Evolutionary conservation across 192 early-diverging fungal species (phyloP), one percentile per base, ranked within the genome.

Genomic region (Backusella westeae): DNA sequence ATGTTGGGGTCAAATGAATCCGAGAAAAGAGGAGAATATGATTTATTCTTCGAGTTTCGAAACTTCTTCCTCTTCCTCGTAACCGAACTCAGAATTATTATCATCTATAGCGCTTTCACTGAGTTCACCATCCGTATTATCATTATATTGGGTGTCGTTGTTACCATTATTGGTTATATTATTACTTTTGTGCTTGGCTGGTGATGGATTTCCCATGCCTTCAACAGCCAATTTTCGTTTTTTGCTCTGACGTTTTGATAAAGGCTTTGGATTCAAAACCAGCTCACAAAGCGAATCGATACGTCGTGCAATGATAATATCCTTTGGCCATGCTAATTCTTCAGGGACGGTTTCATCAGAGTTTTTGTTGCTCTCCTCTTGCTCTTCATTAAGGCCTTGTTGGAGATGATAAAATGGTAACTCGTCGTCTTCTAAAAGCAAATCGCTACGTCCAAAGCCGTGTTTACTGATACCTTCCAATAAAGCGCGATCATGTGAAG

Each of bases 381-480:
- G 4, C 12, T 63, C 56, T 46, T 56, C 73, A 44, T 49, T 23
- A 42, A 83, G 75, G 39, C 77, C 69, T 14, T 80, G 78, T 12
- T 77, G 80, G 53, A 87, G 80, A 34, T 80, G 77, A 29, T 77
- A 75, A 69, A 90, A 90, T 19, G 89, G 86, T 34, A 90, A 63
- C 2, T 87, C 85, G 12, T 77, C 74, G 56, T 90, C 93, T 49
- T 87, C 85, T 2, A 92, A 82, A 68, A 94, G 87, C 21, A 93
- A 71, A 77, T 95, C 94, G 52, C 80, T 84, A 34, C 92, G 86
- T 46, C 85, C 87, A 36, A 90, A 79, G 23, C 94, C 94, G 80
- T 90, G 92, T 72, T 89, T 89, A 39, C 89, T 88, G 67, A 95
- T 85, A 15, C 89, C 94, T 69, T 85, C 81, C 68, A 95, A 77